Evolutionary conservation across 176 grass and related monocot genomes (phyloP), one percentile per base, ranked within the genome.

Genomic region (Thalia dealbata): DNA sequence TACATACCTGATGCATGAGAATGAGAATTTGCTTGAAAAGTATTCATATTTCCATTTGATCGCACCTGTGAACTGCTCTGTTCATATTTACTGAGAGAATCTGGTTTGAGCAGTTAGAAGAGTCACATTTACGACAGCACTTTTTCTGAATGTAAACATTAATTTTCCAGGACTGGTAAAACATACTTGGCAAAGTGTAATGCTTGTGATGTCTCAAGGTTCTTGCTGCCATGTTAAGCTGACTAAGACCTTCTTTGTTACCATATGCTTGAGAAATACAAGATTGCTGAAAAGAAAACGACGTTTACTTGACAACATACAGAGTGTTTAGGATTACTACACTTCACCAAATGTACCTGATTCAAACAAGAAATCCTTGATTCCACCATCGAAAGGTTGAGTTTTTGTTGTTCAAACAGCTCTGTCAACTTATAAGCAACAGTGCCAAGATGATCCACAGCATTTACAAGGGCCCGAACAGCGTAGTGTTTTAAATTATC

Each of bases 401-500:
- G 76, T 41, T 78, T 81, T 74, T 99, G 85, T 75, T 99, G 90
- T 48, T 99, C 95, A 79, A 88, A 91, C 70, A 93, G 23, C 80
- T 91, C 90, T 24, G 89, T 91, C 60, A 99, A 55, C 65, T 99
- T 99, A 82, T 76, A 99, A 26, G 95, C 90, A 7, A 99, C 90
- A 6, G 95, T 99, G 62, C 95, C 95, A 14, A 99, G 87, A 65
- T 99, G 95, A 71, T 99, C 95, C 3, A 99, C 90, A 48, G 90
- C 90, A 27, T 93, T 99, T 48, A 99, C 95, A 77, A 99, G 77
- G 22, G 95, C 90, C 72, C 90, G 86, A 22, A 99, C 90, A 72
- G 90, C 83, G 73, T 93, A 99, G 79, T 88, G 83, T 75, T 99
- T 99, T 74, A 99, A 71, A 81, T 99, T 99, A 74, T 91, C 90